Conservation (phyloP, 352 stramenopile species). For the Plasmopara muralis region DNA sequence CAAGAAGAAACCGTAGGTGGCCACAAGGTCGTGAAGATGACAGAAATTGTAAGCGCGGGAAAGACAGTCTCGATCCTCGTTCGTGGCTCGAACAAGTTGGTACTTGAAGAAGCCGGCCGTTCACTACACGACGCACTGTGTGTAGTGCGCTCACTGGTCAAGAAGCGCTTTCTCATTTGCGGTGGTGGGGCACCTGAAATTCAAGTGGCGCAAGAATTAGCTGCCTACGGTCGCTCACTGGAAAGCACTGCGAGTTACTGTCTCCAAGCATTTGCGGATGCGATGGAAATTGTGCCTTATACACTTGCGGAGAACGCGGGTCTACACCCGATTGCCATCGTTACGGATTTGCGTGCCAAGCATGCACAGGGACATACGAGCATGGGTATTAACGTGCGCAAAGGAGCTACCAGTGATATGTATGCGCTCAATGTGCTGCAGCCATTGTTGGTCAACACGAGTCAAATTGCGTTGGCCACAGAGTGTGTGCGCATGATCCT, state of each 20-base stretch:
- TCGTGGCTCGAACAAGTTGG: conserved; percentile 97
- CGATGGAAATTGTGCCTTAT: conserved; percentile 98
- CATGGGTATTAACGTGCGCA: conserved; percentile 96
- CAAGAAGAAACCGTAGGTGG: conserved; percentile 93
- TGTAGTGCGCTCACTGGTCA: conserved; percentile 97
- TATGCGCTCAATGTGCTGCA: conserved; percentile 98
- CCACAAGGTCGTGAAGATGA: conserved; percentile 99
- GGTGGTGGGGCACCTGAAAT: conserved; percentile 96
- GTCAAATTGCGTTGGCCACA: conserved; percentile 95
- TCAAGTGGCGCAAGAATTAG: conserved; percentile 92
- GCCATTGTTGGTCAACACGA: conserved; percentile 97
- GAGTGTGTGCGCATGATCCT: conserved; percentile 99
- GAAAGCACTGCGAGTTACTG: conserved; percentile 95
- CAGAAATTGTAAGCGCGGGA: conserved; percentile 91
- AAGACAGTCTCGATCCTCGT: conserved; percentile 98
- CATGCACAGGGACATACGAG: conserved; percentile 90
- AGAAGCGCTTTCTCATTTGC: conserved; percentile 97
- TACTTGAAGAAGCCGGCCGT: conserved; percentile 97
- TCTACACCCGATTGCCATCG: conserved; percentile 97
- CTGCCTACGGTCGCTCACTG: conserved; percentile 89
- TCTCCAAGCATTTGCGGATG: conserved; percentile 95
- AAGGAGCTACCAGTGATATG: conserved; percentile 97
- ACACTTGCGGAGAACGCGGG: conserved; percentile 99
- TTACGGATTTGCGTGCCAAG: conserved; percentile 94
- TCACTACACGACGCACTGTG: conserved; percentile 99